Conservation (phyloP, 2,329 filamentous ascomycete species). For the Colletotrichum nymphaeae region DNA sequence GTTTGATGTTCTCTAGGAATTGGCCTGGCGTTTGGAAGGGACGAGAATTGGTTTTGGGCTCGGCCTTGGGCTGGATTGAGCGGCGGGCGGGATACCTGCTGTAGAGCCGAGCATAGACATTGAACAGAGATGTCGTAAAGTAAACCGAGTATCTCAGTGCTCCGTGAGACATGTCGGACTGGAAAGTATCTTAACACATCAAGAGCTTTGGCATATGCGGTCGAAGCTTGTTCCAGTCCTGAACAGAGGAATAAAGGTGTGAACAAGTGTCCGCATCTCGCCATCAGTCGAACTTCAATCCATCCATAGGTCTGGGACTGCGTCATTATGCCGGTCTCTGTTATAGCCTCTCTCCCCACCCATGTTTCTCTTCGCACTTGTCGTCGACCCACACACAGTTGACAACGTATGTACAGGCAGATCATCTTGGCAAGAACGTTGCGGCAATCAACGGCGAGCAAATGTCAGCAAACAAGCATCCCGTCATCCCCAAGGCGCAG, state of each 20-base stretch:
- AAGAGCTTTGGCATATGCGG: background rate
- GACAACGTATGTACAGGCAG: background rate
- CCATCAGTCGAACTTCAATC: background rate
- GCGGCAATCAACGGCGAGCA: background rate
- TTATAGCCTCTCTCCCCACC: background rate
- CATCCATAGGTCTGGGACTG: background rate
- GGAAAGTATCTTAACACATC: no score
- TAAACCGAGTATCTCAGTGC: background rate
- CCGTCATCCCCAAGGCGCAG: background rate
- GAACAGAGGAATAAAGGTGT: no score
- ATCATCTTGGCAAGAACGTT: background rate
- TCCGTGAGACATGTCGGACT: background rate
- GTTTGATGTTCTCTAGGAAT: background rate
- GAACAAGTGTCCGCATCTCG: background rate
- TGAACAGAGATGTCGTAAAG: no score
- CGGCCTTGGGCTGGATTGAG: background rate
- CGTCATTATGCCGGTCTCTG: background rate
- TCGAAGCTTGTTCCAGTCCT: background rate
- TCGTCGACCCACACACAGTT: background rate
- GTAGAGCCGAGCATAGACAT: background rate
- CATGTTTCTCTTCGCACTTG: background rate
- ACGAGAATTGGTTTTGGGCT: background rate
- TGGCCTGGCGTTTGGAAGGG: slow-evolving; percentile 16
- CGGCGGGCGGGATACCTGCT: slow-evolving; percentile 5
- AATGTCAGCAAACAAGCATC: background rate